Base-by-base conservation (phyloP, 345 rosid genomes). In the Lumnitzera littorea region DNA sequence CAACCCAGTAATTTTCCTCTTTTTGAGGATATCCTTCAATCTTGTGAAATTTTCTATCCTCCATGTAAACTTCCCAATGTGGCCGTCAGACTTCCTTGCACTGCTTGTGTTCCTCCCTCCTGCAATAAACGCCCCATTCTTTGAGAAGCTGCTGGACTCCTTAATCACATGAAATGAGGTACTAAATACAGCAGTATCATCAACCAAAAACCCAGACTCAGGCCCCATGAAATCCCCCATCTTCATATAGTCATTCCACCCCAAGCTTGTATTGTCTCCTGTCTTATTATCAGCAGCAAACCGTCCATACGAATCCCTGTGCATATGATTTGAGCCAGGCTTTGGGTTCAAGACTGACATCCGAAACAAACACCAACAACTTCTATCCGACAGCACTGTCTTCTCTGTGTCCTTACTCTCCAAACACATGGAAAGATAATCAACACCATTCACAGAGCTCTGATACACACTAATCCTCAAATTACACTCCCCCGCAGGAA, bases 351-450 rank as follows among this genome's bases (percentile, higher is more conserved):
- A 72, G 50, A 84, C 89, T 0, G 99, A 95, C 96, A 95, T 95
- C 68, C 99, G 75, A 76, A 95, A 95, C 70, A 95, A 82, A 76
- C 99, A 95, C 99, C 99, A 95, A 69, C 99, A 95, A 63, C 96
- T 91, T 74, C 97, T 78, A 58, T 95, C 99, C 0, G 82, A 79
- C 14, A 75, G 71, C 46, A 63, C 55, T 0, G 82, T 71, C 83
- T 91, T 91, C 63, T 91, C 98, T 0, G 92, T 87, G 51, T 85
- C 96, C 81, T 89, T 91, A 72, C 96, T 91, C 85, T 91, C 99
- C 88, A 95, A 72, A 71, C 96, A 95, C 97, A 95, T 91, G 0
- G 99, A 95, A 49, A 95, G 60, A 62, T 86, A 84, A 51, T 95
- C 99, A 6, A 76, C 89, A 29, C 85, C 84, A 24, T 83, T 91